phyloP scores from a whole-genome alignment of 768 basidiomycete genomes.

The Panaeolus papilionaceus region DNA sequence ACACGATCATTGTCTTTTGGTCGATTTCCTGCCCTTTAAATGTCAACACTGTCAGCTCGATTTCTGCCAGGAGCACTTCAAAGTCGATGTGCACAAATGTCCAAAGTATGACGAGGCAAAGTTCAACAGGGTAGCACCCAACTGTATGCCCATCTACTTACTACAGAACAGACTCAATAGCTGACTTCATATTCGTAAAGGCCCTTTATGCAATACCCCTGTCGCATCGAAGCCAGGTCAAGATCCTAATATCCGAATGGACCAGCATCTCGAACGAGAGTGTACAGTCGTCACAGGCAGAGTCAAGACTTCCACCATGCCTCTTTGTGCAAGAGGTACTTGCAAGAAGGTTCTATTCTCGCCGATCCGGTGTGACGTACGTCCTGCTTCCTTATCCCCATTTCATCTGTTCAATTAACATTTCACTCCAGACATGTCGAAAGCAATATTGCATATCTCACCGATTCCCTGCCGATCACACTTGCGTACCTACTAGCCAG shows the following conservation, averaged over 20 bases:
- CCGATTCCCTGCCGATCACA: conserved; percentile 79
- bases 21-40: conserved; percentile 88
- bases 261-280: conserved; percentile 68
- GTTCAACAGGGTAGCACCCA: conserved; percentile 77
- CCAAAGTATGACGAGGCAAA: conserved; percentile 72
- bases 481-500: conserved; percentile 40
- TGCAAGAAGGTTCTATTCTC: conserved; percentile 79
- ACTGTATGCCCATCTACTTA: conserved; percentile 53
- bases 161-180: conserved; percentile 1
- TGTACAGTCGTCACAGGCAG: conserved; percentile 77
- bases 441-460: conserved; percentile 80
- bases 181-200: conserved; percentile 38
- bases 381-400: conserved; percentile 36
- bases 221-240: conserved; percentile 78
- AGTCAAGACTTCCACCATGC: conserved; percentile 57
- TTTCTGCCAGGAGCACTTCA: conserved; percentile 85
- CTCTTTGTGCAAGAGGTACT: conserved; percentile 62
- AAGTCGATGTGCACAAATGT: conserved; percentile 70
- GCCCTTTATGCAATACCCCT: conserved; percentile 79
- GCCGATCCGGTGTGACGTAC: conserved; percentile 76
- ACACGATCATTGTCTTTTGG: conserved; percentile 64
- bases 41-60: conserved; percentile 77
- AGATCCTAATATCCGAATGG: conserved; percentile 85
- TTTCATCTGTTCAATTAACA: not conserved
- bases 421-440: conserved; percentile 60